phyloP scores from a whole-genome alignment of 2,329 filamentous ascomycete species.

The Samsoniella hepiali region DNA sequence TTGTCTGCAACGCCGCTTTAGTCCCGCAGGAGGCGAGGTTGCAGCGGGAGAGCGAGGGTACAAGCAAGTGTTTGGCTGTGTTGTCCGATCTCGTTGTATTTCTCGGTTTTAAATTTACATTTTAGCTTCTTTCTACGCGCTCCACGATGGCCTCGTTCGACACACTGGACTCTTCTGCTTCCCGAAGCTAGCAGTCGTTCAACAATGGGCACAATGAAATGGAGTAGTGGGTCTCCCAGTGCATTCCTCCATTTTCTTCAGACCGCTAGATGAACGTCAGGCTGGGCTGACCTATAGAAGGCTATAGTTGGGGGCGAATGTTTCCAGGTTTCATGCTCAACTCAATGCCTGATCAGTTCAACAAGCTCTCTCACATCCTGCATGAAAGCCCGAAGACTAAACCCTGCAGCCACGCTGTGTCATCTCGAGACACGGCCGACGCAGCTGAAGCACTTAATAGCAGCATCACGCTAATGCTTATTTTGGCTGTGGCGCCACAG shows the following conservation, averaged over 20 bases:
- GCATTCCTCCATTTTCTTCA: constrained; percentile 7
- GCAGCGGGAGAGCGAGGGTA: not conserved
- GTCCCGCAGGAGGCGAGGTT: not conserved
- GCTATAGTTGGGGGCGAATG: not conserved
- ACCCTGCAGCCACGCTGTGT: not conserved
- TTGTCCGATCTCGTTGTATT: not conserved
- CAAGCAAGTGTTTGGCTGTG: not conserved
- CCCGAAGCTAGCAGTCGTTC: not conserved
- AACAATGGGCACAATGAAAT: constrained; percentile 18
- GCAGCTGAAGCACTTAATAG: not conserved
- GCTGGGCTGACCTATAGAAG: no score
- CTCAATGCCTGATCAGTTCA: not conserved
- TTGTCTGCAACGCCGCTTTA: constrained; percentile 14
- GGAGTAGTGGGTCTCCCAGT: constrained; percentile 42
- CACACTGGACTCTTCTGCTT: no score
- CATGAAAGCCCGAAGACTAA: not conserved
- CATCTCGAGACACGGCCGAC: not conserved
- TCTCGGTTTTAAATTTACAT: not conserved
- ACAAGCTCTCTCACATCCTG: not conserved
- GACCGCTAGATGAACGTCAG: constrained; percentile 10
- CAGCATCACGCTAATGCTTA: not conserved
- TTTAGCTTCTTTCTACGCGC: not conserved
- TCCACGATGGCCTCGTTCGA: no score
- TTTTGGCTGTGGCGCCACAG: constrained; percentile 1
- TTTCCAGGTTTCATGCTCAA: not conserved